A percentile compares a stretch with the other conserved stretches of the same genome.
phyloP scores from a whole-genome alignment of 139 green algal species.

The Zygnema circumcarinatum region DNA sequence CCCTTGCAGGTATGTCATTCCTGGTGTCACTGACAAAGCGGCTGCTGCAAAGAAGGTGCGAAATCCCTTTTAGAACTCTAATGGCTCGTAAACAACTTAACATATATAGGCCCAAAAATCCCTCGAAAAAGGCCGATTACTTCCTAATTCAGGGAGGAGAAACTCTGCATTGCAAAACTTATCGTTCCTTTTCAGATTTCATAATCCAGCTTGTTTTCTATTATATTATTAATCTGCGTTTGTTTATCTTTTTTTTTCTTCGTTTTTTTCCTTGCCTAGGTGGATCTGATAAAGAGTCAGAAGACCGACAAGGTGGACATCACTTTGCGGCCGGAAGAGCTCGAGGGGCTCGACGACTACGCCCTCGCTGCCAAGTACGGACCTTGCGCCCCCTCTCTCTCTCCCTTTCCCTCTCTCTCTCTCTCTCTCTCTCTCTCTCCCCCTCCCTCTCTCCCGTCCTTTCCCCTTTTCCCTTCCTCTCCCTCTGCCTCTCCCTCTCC shows the following conservation, averaged over 20 bases:
- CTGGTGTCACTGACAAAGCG: constrained; percentile 13
- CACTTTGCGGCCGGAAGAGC: constrained; percentile 87
- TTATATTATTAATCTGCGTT: too few relatives aligned
- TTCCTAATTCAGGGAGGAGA: too few relatives aligned
- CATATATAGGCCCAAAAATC: too few relatives aligned
- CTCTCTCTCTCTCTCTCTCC: neutral
- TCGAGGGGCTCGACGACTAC: constrained; percentile 87
- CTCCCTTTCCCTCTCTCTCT: constrained; percentile 3
- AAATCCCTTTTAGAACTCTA: neutral
- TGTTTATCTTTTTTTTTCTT: too few relatives aligned
- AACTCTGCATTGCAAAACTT: too few relatives aligned
- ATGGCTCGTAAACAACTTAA: too few relatives aligned
- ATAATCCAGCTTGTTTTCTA: too few relatives aligned
- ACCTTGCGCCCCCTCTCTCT: neutral
- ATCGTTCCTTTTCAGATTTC: too few relatives aligned
- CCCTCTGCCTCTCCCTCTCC: constrained; percentile 4
- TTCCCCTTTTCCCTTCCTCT: neutral
- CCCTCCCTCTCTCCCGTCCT: neutral
- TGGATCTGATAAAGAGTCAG: neutral
- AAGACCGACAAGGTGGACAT: constrained; percentile 84
- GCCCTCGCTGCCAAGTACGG: constrained; percentile 51
- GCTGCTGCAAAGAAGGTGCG: constrained; percentile 26
- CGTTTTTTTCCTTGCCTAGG: neutral
- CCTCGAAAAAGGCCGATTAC: too few relatives aligned
- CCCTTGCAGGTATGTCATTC: constrained; percentile 45